Conservation (phyloP, 441 rosid species). For the Arabidopsis hybrid region DNA sequence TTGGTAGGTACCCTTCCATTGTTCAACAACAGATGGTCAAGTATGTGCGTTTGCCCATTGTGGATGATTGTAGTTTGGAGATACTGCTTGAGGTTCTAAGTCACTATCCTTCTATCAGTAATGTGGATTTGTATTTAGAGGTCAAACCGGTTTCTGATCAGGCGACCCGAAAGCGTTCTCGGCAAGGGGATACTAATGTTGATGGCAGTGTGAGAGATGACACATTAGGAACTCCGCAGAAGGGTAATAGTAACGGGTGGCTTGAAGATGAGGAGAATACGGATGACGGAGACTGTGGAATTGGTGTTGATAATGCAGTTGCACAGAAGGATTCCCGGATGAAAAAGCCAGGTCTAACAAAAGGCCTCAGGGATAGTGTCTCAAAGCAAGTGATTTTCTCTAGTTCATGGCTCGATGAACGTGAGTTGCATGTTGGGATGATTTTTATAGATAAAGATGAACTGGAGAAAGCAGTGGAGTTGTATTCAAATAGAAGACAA, state of each 20-base stretch:
- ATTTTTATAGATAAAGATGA: constrained; percentile 22
- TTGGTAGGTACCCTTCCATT: constrained; percentile 16
- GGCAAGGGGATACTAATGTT: not conserved
- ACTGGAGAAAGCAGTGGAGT: constrained; percentile 24
- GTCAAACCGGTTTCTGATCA: constrained; percentile 8
- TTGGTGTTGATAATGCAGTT: not conserved
- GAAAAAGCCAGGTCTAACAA: constrained; percentile 10
- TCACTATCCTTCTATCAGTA: not conserved
- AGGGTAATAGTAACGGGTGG: constrained; percentile 4
- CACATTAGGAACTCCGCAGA: not conserved
- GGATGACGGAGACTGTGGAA: not conserved
- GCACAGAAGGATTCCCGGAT: not conserved
- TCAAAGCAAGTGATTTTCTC: constrained; percentile 34
- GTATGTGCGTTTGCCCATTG: constrained; percentile 2
- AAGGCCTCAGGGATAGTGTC: not conserved
- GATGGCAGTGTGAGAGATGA: not conserved
- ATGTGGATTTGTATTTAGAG: constrained; percentile 4
- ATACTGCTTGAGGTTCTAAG: constrained; percentile 21
- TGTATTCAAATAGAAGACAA: constrained; percentile 33
- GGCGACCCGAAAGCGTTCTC: not conserved
- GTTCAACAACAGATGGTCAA: constrained; percentile 9
- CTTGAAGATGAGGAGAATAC: constrained; percentile 1
- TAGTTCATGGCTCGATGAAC: constrained; percentile 26
- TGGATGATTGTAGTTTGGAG: constrained; percentile 14
- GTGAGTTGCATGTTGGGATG: constrained; percentile 34